Base-by-base conservation (phyloP, 257 asterid genomes). In the Perilla frutescens region DNA sequence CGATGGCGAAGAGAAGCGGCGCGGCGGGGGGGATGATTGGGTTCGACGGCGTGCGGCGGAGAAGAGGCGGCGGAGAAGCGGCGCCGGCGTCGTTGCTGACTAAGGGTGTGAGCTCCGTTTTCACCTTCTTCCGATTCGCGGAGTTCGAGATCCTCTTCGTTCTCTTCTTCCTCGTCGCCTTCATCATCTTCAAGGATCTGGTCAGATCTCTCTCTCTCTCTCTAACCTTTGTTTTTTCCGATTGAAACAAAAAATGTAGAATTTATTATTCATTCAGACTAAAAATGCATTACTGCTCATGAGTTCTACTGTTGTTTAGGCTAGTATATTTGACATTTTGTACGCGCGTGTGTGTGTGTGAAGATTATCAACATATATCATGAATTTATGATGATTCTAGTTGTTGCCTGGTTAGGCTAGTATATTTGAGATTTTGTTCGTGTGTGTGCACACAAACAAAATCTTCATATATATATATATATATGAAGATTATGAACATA, bases 81-180 rank as follows among this genome's bases (percentile, higher is more conserved):
- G 32, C 65, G 8, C 32, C 72, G 8, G 72, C 73, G n/a, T 84
- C 87, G 48, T 6, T 81, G 73, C 61, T 91, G 81, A 91, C 96
- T 79, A 90, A 90, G 62, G 83, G 72, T 11, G 96, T 93, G 47
- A 73, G 79, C 82, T 87, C 93, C 9, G 89, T 88, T 9, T 88
- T 93, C 75, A 54, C 77, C 15, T 89, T 89, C 69, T 90, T 87
- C 63, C 85, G 89, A 2, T 82, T 87, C 48, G 98, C 98, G 1
- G 98, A 93, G 80, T 93, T 93, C 77, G 98, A 93, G 92, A 93
- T 93, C 84, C 93, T 93, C 66, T 91, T 93, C 80, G 80, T 88
- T 58, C 90, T 89, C 73, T 93, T 93, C 85, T 80, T 93, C 86
- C 59, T 93, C 85, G 44, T 83, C 49, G 89, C 90, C 53, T 93